Percentiles rank a stretch among this genome's conserved stretches.
phyloP scores from a whole-genome alignment of 345 rosid species.

The Linum trigynum region DNA sequence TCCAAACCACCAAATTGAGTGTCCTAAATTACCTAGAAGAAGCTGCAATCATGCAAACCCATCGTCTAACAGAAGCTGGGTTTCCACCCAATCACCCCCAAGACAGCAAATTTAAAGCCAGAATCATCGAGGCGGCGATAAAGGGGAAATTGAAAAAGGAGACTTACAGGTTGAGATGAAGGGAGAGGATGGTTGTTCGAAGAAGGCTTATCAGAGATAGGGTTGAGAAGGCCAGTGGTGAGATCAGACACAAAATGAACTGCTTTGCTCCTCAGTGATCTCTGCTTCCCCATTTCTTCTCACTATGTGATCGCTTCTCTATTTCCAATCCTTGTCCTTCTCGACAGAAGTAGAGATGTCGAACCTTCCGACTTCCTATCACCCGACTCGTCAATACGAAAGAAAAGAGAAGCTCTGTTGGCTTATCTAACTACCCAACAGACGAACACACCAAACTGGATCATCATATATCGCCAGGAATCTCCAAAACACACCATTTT shows the following conservation, averaged over 20 bases:
- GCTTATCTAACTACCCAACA: no score
- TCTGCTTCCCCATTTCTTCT: constrained; percentile 46
- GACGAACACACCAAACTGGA: no score
- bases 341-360: not conserved
- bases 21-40: not conserved
- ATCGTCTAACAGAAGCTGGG: constrained; percentile 1
- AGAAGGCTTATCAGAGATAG: constrained; percentile 63
- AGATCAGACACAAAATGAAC: constrained; percentile 89
- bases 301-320: not conserved
- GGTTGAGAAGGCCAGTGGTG: constrained; percentile 88
- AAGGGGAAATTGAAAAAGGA: constrained; percentile 6
- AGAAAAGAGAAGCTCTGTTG: no score
- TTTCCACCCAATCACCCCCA: not conserved
- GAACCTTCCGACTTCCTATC: no score
- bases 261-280: constrained; percentile 79
- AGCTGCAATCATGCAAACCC: not conserved
- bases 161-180: constrained; percentile 21
- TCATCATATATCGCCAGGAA: no score
- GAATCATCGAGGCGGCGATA: not conserved
- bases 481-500: no score
- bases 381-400: no score
- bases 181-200: constrained; percentile 19
- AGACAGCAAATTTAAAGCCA: not conserved
- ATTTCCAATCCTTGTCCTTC: not conserved
- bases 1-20: not conserved